A percentile compares a stretch with the other conserved stretches of the same genome.
Evolutionary conservation across 176 grass and related monocot species (phyloP).

Genomic region (Zoysia pacifica): DNA sequence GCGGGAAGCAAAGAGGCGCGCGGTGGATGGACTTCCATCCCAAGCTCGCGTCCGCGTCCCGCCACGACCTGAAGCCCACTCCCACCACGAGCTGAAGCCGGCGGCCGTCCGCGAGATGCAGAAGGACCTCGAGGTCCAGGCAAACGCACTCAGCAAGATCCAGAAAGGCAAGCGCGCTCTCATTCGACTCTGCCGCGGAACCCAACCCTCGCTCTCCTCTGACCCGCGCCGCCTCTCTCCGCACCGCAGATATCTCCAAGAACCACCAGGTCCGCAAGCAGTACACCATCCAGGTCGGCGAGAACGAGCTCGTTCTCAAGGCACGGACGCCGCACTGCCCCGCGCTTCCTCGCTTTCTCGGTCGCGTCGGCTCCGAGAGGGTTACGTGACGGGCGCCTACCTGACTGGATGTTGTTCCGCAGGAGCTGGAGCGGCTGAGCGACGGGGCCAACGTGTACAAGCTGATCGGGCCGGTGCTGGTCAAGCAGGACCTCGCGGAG

Average conservation of each 20-base stretch:
- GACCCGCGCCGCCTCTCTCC: constrained; percentile 17
- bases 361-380: not conserved
- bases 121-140: constrained; percentile 82
- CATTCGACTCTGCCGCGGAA: not conserved
- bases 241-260: constrained; percentile 87
- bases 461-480: constrained; percentile 88
- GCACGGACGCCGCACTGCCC: constrained; percentile 16
- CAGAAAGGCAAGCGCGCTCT: constrained; percentile 64
- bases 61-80: constrained; percentile 15
- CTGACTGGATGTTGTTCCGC: constrained; percentile 22
- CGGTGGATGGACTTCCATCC: not conserved
- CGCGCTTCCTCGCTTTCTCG: not conserved
- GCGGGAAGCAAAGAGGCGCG: not conserved
- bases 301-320: constrained; percentile 99
- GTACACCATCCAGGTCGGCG: constrained; percentile 97
- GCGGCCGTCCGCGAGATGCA: constrained; percentile 72
- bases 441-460: constrained; percentile 90
- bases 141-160: constrained; percentile 87
- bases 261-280: constrained; percentile 98
- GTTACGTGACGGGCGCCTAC: not conserved
- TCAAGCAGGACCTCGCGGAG: constrained; percentile 95
- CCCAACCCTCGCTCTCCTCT: constrained; percentile 41
- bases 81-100: constrained; percentile 18
- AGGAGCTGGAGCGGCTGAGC: constrained; percentile 85
- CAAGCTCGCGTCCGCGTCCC: constrained; percentile 11